Conservation (phyloP, 225 moss, liverwort and hornwort species). For the Sphagnum contortum region DNA sequence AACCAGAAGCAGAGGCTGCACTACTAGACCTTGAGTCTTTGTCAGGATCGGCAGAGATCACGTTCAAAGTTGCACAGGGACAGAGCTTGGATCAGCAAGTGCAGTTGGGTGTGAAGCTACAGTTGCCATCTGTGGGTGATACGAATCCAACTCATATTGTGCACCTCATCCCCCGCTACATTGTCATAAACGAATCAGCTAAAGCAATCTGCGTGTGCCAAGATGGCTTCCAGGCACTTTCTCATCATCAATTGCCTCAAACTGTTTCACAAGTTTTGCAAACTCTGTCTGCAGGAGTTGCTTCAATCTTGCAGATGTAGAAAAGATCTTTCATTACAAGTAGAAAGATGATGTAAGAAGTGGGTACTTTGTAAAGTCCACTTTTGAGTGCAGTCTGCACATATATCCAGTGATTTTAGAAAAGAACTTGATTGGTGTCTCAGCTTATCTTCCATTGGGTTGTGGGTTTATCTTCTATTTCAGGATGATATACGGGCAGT, state of each 20-base stretch:
- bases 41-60: constrained; percentile 87
- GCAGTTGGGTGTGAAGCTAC: constrained; percentile 76
- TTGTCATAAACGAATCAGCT: constrained; percentile 66
- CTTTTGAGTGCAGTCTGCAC: no score
- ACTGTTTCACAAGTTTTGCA: no score
- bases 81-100: constrained; percentile 64
- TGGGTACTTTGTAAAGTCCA: no score
- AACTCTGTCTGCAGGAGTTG: no score
- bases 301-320: not conserved
- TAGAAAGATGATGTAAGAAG: no score
- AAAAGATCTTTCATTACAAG: not conserved
- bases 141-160: constrained; percentile 59
- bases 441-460: no score
- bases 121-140: constrained; percentile 58
- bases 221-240: constrained; percentile 80
- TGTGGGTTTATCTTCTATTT: not conserved
- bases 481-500: constrained; percentile 61
- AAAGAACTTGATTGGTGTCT: no score
- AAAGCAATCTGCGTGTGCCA: constrained; percentile 81
- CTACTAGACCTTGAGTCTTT: constrained; percentile 87
- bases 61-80: constrained; percentile 48
- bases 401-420: no score
- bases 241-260: not conserved
- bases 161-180: constrained; percentile 75
- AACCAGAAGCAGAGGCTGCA: constrained; percentile 58